A percentile compares a stretch with the other conserved stretches of the same genome.
Conservation (phyloP, 176 grass and related monocot genomes). For the Eremochloa ophiuroides region DNA sequence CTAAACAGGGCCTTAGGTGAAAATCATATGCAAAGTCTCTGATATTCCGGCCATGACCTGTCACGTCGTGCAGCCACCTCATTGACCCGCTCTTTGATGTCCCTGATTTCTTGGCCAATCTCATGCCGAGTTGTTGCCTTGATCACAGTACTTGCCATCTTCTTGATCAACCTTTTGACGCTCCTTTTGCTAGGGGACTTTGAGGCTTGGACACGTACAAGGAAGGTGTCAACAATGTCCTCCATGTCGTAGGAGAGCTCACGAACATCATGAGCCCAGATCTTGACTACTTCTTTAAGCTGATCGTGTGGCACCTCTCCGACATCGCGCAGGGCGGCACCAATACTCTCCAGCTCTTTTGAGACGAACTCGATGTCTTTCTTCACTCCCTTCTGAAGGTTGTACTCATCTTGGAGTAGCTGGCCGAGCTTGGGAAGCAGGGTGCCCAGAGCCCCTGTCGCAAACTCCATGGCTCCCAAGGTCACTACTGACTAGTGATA, state of each 20-base stretch:
- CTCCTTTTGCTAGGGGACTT: neutral
- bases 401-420: too few species aligned
- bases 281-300: neutral
- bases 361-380: too few species aligned
- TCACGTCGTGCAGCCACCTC: neutral
- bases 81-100: neutral
- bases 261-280: neutral
- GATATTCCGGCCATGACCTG: neutral
- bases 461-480: too few species aligned
- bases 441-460: too few species aligned
- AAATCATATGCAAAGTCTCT: too few species aligned
- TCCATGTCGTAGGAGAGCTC: neutral
- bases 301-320: too few species aligned
- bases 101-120: too few species aligned
- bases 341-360: neutral
- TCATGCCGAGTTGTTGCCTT: neutral
- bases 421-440: too few species aligned
- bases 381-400: too few species aligned
- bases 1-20: too few species aligned
- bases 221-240: neutral
- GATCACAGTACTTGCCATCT: neutral
- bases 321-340: neutral
- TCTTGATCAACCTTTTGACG: neutral
- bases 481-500: too few species aligned
- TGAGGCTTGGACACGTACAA: neutral